Evolutionary conservation across 192 early-diverging fungal genomes (phyloP).

Genomic region (Geranomyces michiganensis): DNA sequence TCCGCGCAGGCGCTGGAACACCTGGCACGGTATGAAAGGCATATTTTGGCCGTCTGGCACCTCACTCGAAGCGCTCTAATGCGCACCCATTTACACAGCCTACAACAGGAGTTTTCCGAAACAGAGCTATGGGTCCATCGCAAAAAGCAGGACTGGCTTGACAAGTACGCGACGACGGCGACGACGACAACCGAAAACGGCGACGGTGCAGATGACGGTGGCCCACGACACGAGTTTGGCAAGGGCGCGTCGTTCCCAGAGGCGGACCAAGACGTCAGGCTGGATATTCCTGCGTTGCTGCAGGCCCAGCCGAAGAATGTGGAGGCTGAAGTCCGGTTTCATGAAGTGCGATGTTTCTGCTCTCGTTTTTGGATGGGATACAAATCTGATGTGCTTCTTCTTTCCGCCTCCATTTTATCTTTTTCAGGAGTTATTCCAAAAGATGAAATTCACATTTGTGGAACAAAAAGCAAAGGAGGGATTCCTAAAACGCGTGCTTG

Average conservation of each 20-base stretch:
- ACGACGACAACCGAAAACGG: not conserved
- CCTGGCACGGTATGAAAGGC: no score
- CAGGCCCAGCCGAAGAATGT: slow-evolving; percentile 45
- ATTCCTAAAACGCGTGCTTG: slow-evolving; percentile 51
- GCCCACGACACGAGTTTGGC: slow-evolving; percentile 6
- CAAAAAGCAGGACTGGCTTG: slow-evolving; percentile 3
- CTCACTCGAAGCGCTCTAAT: no score
- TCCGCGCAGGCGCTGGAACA: no score
- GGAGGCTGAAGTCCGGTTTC: slow-evolving; percentile 45
- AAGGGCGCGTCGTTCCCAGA: slow-evolving; percentile 33
- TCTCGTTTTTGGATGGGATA: no score
- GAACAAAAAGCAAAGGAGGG: slow-evolving; percentile 59
- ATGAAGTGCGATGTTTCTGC: slow-evolving; percentile 35
- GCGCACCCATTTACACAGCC: not conserved
- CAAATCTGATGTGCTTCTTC: no score
- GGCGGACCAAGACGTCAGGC: slow-evolving; percentile 39
- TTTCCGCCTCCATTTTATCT: not conserved
- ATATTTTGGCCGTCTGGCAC: no score
- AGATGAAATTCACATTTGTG: slow-evolving; percentile 59
- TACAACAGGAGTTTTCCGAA: slow-evolving; percentile 10
- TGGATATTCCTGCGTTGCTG: slow-evolving; percentile 45
- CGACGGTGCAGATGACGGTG: slow-evolving; percentile 6
- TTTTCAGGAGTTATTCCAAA: slow-evolving; percentile 55
- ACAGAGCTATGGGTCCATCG: slow-evolving; percentile 19
- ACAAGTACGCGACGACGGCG: slow-evolving; percentile 11